phyloP scores from a whole-genome alignment of 148 eudicot species.

The Cornus suecica region DNA sequence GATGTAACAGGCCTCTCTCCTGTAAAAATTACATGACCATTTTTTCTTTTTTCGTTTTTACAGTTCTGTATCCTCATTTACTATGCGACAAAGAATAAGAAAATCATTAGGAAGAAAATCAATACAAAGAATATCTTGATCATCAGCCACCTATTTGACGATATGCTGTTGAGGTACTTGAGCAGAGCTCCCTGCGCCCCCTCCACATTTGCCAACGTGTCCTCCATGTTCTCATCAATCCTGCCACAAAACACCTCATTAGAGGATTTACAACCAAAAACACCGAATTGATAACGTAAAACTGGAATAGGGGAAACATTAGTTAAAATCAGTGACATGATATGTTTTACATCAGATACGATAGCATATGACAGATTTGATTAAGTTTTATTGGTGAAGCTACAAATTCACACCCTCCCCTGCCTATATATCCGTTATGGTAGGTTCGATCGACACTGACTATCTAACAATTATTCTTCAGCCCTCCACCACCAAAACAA shows the following conservation, averaged over 20 bases:
- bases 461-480: no score
- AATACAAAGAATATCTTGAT: slow-evolving; percentile 71
- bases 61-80: neutral
- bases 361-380: neutral
- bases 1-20: slow-evolving; percentile 1
- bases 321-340: neutral
- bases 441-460: no score
- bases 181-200: slow-evolving; percentile 63
- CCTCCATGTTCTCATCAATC: slow-evolving; percentile 78
- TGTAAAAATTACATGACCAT: slow-evolving; percentile 9
- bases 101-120: slow-evolving; percentile 64
- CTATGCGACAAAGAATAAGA: slow-evolving; percentile 69
- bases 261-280: neutral
- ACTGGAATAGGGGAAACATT: no score
- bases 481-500: no score
- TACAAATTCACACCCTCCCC: neutral
- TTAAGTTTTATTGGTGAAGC: neutral
- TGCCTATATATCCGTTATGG: neutral
- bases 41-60: neutral
- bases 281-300: no score
- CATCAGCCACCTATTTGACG: slow-evolving; percentile 78
- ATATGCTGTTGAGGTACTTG: slow-evolving; percentile 65
- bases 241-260: slow-evolving; percentile 20
- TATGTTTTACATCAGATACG: neutral
- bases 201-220: slow-evolving; percentile 61